phyloP scores from a whole-genome alignment of 108 stramenopile species.

The Fistulifera solaris region DNA sequence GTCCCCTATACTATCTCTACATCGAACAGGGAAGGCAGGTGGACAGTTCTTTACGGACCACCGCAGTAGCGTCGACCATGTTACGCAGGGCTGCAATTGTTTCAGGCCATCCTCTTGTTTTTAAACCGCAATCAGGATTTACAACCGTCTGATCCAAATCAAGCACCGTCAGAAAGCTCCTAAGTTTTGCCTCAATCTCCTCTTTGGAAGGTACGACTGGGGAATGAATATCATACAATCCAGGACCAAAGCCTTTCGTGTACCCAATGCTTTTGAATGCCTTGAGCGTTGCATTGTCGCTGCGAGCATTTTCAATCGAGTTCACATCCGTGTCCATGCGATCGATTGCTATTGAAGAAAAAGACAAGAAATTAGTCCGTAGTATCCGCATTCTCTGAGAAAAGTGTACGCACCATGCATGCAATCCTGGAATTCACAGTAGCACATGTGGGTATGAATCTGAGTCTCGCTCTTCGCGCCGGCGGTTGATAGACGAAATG shows the following conservation, averaged over 20 bases:
- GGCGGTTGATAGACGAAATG: slow-evolving; percentile 51
- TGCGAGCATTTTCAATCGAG: slow-evolving; percentile 69
- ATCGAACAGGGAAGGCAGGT: too few species aligned
- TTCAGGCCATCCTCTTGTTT: slow-evolving; percentile 66
- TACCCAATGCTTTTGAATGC: slow-evolving; percentile 41
- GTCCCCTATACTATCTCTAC: too few species aligned
- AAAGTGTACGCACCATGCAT: slow-evolving; percentile 18
- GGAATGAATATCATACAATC: slow-evolving; percentile 67
- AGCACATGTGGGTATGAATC: slow-evolving; percentile 81
- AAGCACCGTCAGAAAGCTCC: slow-evolving; percentile 23
- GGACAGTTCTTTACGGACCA: slow-evolving; percentile 17
- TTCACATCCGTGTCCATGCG: slow-evolving; percentile 60
- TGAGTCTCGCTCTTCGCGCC: slow-evolving; percentile 41
- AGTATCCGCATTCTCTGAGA: too few species aligned
- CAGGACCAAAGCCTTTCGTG: slow-evolving; percentile 56
- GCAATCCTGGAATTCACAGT: slow-evolving; percentile 68
- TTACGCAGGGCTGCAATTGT: slow-evolving; percentile 27
- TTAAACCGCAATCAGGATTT: slow-evolving; percentile 72
- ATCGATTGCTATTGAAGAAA: slow-evolving; percentile 34
- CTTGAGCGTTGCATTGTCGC: slow-evolving; percentile 39
- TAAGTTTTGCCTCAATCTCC: slow-evolving; percentile 30
- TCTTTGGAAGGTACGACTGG: slow-evolving; percentile 48
- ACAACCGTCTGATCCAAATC: slow-evolving; percentile 29
- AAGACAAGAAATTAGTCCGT: too few species aligned
- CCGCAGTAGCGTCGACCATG: slow-evolving; percentile 35